Evolutionary conservation across 345 rosid genomes (phyloP).

Genomic region (Lenwebbia sp.): DNA sequence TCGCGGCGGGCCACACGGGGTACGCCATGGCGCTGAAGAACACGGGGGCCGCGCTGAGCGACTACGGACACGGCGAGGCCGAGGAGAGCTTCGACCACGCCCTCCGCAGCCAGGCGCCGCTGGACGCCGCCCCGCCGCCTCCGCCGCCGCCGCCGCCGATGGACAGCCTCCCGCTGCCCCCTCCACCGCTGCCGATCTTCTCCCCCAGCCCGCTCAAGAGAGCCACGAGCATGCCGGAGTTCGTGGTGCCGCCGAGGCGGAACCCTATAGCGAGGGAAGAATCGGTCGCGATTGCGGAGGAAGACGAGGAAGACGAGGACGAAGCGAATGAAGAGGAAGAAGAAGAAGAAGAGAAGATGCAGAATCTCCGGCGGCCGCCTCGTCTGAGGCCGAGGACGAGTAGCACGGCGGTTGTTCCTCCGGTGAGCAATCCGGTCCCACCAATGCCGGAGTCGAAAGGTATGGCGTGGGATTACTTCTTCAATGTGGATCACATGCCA

Average conservation of each 20-base stretch:
- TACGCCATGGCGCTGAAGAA: slow-evolving; percentile 65
- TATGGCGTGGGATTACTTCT: slow-evolving; percentile 63
- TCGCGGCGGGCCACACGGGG: slow-evolving; percentile 76
- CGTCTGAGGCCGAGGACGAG: slow-evolving; percentile 8
- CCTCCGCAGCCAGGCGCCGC: slow-evolving; percentile 18
- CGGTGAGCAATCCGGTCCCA: slow-evolving; percentile 20
- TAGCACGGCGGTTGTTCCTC: slow-evolving; percentile 15
- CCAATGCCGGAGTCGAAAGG: slow-evolving; percentile 35
- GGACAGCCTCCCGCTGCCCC: slow-evolving; percentile 60
- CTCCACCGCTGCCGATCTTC: slow-evolving; percentile 72
- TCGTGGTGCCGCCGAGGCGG: background rate
- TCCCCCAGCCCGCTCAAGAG: slow-evolving; percentile 79
- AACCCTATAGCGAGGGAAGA: slow-evolving; percentile 10
- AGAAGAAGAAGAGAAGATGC: slow-evolving; percentile 40
- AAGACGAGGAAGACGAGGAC: slow-evolving; percentile 21
- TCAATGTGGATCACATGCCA: slow-evolving; percentile 49
- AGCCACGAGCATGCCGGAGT: slow-evolving; percentile 53
- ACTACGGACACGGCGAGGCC: slow-evolving; percentile 79
- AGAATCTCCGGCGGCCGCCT: slow-evolving; percentile 3
- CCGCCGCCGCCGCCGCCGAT: slow-evolving; percentile 46
- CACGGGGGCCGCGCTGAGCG: slow-evolving; percentile 86
- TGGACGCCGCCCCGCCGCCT: slow-evolving; percentile 30
- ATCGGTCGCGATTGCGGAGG: slow-evolving; percentile 30
- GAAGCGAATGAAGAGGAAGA: slow-evolving; percentile 10
- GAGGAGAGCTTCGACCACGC: slow-evolving; percentile 17